Conservation (phyloP, 2,329 filamentous ascomycete genomes). For the Pseudovirgaria hyperparasitica region DNA sequence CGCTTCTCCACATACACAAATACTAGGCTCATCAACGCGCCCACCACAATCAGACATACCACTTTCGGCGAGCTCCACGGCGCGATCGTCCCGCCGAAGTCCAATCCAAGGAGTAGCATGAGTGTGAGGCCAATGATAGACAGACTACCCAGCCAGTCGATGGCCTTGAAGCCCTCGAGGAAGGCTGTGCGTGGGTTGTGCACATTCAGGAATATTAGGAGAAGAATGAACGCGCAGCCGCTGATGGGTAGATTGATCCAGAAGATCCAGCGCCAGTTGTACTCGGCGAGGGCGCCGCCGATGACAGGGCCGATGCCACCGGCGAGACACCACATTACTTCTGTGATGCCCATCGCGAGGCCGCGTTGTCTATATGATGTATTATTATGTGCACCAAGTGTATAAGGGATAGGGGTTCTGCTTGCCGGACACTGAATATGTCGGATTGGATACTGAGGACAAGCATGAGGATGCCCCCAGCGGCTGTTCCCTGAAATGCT, state of each 20-base stretch:
- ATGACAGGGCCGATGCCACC: slow-evolving; percentile 40
- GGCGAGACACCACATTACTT: slow-evolving; percentile 43
- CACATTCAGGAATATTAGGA: slow-evolving; percentile 41
- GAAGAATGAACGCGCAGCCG: slow-evolving; percentile 34
- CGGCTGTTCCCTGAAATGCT: slow-evolving; percentile 36
- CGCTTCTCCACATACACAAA: slow-evolving; percentile 52
- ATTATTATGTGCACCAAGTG: slow-evolving; percentile 37
- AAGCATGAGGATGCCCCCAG: slow-evolving; percentile 34
- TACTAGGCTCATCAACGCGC: slow-evolving; percentile 31
- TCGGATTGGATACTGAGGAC: slow-evolving; percentile 37
- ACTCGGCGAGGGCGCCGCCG: slow-evolving; percentile 38
- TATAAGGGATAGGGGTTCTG: slow-evolving; percentile 48
- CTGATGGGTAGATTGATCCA: slow-evolving; percentile 44
- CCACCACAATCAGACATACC: slow-evolving; percentile 42
- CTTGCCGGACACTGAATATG: slow-evolving; percentile 35
- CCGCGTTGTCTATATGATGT: slow-evolving; percentile 26
- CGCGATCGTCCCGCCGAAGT: slow-evolving; percentile 41
- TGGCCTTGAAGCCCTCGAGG: slow-evolving; percentile 33
- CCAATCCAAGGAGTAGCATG: slow-evolving; percentile 40
- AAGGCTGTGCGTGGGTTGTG: slow-evolving; percentile 41
- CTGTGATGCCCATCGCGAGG: slow-evolving; percentile 38
- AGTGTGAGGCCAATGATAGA: slow-evolving; percentile 38
- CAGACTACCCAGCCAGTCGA: slow-evolving; percentile 42
- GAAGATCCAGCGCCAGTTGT: slow-evolving; percentile 40
- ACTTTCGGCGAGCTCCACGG: slow-evolving; percentile 43